Conservation (phyloP, 2,329 filamentous ascomycete genomes). For the Davidsoniella neocaledoniae region DNA sequence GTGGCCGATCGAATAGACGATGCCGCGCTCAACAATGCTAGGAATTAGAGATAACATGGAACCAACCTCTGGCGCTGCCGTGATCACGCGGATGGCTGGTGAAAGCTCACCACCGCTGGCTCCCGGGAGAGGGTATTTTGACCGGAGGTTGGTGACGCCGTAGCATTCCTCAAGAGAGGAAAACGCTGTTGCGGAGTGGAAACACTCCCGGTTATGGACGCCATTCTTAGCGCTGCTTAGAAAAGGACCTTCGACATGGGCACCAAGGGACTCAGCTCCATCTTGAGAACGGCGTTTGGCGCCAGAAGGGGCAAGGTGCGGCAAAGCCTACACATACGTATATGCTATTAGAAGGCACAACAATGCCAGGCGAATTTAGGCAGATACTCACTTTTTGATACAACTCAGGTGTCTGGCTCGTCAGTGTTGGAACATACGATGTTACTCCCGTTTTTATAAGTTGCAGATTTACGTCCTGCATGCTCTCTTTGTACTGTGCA, state of each 20-base stretch:
- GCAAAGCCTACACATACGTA: constrained; percentile 37
- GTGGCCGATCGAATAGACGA: constrained; percentile 70
- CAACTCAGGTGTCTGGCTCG: constrained; percentile 62
- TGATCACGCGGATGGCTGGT: constrained; percentile 57
- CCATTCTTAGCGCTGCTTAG: constrained; percentile 70
- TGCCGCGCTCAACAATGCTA: constrained; percentile 44
- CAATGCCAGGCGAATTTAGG: not conserved
- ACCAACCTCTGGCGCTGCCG: constrained; percentile 67
- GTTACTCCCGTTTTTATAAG: constrained; percentile 71
- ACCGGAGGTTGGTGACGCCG: constrained; percentile 48
- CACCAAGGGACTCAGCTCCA: constrained; percentile 74
- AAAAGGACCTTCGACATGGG: constrained; percentile 85
- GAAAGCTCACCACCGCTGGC: constrained; percentile 17
- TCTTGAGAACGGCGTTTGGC: constrained; percentile 39
- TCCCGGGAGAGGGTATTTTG: constrained; percentile 15
- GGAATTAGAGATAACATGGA: constrained; percentile 53
- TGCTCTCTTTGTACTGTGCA: constrained; percentile 52
- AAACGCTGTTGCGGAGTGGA: constrained; percentile 47
- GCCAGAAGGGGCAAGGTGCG: constrained; percentile 59
- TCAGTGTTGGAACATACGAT: constrained; percentile 72
- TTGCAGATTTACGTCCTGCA: constrained; percentile 52
- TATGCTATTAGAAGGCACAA: not conserved
- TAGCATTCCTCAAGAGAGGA: constrained; percentile 55
- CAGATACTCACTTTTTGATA: constrained; percentile 49
- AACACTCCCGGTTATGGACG: constrained; percentile 60